Evolutionary conservation across 148 eudicot genomes (phyloP), one percentile per base, ranked within the genome.

Genomic region (Fallopia convolvulus): DNA sequence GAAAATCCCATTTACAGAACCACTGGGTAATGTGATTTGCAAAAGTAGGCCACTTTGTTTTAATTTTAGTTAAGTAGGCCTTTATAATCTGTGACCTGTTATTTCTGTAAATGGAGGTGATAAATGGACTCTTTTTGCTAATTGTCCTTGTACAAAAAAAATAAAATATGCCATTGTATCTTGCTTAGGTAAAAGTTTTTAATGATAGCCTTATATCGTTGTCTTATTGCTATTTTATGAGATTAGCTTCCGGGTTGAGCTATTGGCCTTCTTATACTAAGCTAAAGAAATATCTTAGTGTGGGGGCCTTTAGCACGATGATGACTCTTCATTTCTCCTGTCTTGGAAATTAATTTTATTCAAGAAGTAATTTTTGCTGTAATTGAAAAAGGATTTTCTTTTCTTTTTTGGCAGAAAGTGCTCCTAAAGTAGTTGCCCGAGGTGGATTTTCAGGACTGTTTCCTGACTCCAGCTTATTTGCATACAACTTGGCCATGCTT

Each of bases 391-490:
- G 21, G 46, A 17, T 4, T 15, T 14, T 68, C 8, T 21, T 23
- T 36, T 70, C 23, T 14, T 14, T 17, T 80, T 81, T 72, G 78
- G 85, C 90, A 93, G 98, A 96, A 70, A 76, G 81, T 68, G 74
- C 85, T 14, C 97, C 97, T 15, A 70, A 86, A 52, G 97, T 93
- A 15, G 75, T 90, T 30, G 97, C 97, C 50, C 88, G 84, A 55
- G 93, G 96, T 81, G 97, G 98, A 48, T 82, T 84, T 80, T 93
- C 98, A 49, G 97, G 98, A 44, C 10, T 90, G 52, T 86, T 93
- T 82, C 91, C 97, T 20, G 90, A 88, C 79, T 90, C 97, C 3
- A 85, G 88, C 78, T 2, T 30, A 13, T 5, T 5, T 77, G 91
- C 97, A 72, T 95, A 89, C 73, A 15, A 46, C 8, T 8, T 86